Evolutionary conservation across 1,284 basidiomycete species (phyloP).

Genomic region (Pascua guehoae): DNA sequence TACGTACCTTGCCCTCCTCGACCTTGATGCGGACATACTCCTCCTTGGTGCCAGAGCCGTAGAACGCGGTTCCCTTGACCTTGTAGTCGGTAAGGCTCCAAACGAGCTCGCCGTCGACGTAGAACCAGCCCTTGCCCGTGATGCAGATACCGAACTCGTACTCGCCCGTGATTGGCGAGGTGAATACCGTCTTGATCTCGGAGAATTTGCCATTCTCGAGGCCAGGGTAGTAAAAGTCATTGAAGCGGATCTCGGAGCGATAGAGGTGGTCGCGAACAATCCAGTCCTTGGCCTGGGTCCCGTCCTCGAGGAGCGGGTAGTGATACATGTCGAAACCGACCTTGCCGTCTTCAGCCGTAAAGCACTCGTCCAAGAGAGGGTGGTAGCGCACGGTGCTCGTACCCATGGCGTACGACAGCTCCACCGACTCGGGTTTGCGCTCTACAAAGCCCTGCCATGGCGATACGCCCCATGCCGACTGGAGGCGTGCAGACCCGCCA

Average conservation of each 20-base stretch:
- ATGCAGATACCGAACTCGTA: conserved; percentile 30
- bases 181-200: conserved; percentile 22
- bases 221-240: conserved; percentile 21
- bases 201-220: conserved; percentile 18
- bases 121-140: conserved; percentile 50
- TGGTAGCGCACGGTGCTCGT: conserved; percentile 20
- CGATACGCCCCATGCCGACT: conserved; percentile 54
- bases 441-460: conserved; percentile 56
- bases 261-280: conserved; percentile 4
- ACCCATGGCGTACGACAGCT: conserved; percentile 52
- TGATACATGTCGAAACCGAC: conserved; percentile 27
- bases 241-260: conserved; percentile 19
- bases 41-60: conserved; percentile 22
- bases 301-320: conserved; percentile 20
- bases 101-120: conserved; percentile 58
- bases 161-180: conserved; percentile 18
- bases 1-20: conserved; percentile 24
- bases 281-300: conserved; percentile 11
- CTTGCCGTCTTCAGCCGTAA: conserved; percentile 19
- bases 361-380: conserved; percentile 19
- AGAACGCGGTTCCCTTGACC: conserved; percentile 16
- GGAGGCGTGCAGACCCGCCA: conserved; percentile 56
- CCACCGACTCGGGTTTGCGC: conserved; percentile 40
- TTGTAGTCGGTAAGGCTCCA: conserved; percentile 63
- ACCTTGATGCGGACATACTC: conserved; percentile 16